These are phyloP conservation scores for Zea luxurians DNA, from an alignment of 176 grass and related monocot genomes.

Conservation along the genomic window DNA sequence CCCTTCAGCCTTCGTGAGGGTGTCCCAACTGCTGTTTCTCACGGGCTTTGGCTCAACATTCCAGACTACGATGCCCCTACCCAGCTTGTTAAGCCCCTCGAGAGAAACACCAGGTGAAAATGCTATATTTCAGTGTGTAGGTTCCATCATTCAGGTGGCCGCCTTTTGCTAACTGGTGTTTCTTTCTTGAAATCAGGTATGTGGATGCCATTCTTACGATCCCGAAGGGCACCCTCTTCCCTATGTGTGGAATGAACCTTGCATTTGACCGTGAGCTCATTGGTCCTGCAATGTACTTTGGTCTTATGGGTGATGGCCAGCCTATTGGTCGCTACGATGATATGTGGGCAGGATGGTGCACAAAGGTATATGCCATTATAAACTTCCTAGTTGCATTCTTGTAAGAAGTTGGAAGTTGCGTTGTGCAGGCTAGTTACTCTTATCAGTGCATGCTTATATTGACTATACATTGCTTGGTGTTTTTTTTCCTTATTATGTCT, in stretches of 20 bases:
- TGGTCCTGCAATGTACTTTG: conserved; percentile 78
- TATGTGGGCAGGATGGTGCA: conserved; percentile 84
- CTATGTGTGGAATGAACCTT: conserved; percentile 83
- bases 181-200: conserved; percentile 50
- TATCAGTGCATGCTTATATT: background rate
- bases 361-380: conserved; percentile 44
- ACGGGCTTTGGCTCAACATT: conserved; percentile 77
- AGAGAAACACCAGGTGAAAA: conserved; percentile 56
- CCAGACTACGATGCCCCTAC: conserved; percentile 78
- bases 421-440: background rate
- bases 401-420: background rate
- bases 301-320: conserved; percentile 78
- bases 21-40: conserved; percentile 62
- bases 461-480: background rate
- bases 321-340: conserved; percentile 76
- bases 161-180: background rate
- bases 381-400: background rate
- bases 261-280: conserved; percentile 76
- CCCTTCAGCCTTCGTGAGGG: conserved; percentile 77
- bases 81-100: conserved; percentile 69
- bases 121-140: background rate
- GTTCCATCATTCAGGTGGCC: background rate
- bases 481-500: background rate
- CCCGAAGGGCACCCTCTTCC: conserved; percentile 69
- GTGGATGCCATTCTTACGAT: conserved; percentile 70